Conservation (phyloP, 306 rosid genomes). For the Glycine soja region DNA sequence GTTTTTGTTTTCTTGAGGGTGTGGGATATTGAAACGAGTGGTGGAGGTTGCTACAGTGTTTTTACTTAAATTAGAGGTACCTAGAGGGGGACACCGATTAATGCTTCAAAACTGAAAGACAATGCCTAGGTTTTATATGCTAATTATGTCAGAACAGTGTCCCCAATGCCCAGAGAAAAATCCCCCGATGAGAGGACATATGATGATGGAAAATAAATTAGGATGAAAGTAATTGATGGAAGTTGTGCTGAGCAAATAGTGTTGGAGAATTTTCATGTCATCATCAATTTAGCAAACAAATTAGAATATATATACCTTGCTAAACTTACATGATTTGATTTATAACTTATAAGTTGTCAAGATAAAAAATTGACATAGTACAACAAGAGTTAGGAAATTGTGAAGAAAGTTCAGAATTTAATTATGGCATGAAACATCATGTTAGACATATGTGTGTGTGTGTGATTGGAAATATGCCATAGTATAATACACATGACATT, state of each 20-base stretch:
- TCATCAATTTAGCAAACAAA: neutral
- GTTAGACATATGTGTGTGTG: neutral
- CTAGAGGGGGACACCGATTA: slow-evolving; percentile 29
- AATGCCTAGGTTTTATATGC: slow-evolving; percentile 40
- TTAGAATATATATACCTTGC: slow-evolving; percentile 1
- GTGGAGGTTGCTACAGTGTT: slow-evolving; percentile 23
- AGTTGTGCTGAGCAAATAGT: slow-evolving; percentile 2
- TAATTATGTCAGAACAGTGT: slow-evolving; percentile 36
- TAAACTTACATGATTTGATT: slow-evolving; percentile 22
- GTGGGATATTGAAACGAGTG: slow-evolving; percentile 40
- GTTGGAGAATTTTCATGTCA: neutral
- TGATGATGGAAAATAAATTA: neutral
- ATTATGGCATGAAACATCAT: neutral
- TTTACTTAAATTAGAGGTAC: neutral
- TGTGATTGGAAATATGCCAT: neutral
- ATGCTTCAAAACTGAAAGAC: slow-evolving; percentile 39
- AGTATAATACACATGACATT: neutral
- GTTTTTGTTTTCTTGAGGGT: slow-evolving; percentile 26
- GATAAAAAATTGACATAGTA: slow-evolving; percentile 14
- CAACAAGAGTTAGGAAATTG: neutral
- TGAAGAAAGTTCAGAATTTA: neutral
- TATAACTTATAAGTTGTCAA: neutral
- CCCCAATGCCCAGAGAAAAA: slow-evolving; percentile 25
- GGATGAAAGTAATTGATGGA: slow-evolving; percentile 28
- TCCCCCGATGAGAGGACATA: slow-evolving; percentile 33